A percentile compares a stretch with the other conserved stretches of the same genome.
Conservation (phyloP, 768 basidiomycete genomes). For the Pleurotus eryngii region DNA sequence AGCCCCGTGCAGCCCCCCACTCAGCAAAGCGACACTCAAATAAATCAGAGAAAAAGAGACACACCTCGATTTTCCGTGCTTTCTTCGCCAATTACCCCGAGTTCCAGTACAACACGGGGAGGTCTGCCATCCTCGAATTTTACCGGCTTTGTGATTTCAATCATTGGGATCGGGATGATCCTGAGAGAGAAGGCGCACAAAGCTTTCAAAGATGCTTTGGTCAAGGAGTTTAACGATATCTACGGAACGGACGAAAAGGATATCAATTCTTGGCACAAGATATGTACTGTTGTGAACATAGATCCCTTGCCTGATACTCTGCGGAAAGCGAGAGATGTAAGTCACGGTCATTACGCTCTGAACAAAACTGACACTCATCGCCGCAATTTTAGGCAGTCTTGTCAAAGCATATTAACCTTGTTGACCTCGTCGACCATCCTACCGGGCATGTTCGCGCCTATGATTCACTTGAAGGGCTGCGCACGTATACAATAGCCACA, state of each 20-base stretch:
- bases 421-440: slow-evolving; percentile 30
- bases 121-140: slow-evolving; percentile 10
- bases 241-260: slow-evolving; percentile 30
- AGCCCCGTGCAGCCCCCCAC: too few species aligned
- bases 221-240: slow-evolving; percentile 26
- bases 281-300: slow-evolving; percentile 25
- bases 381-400: slow-evolving; percentile 19
- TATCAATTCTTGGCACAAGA: slow-evolving; percentile 23
- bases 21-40: neutral
- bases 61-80: neutral
- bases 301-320: slow-evolving; percentile 24
- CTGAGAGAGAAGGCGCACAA: slow-evolving; percentile 14
- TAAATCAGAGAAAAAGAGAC: neutral
- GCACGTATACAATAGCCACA: slow-evolving; percentile 22
- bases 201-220: slow-evolving; percentile 25
- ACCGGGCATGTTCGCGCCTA: slow-evolving; percentile 15
- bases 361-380: too few species aligned
- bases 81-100: slow-evolving; percentile 15
- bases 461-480: slow-evolving; percentile 15
- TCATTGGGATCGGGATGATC: slow-evolving; percentile 8
- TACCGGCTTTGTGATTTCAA: slow-evolving; percentile 14
- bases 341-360: too few species aligned
- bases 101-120: slow-evolving; percentile 10
- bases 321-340: slow-evolving; percentile 22
- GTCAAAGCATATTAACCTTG: slow-evolving; percentile 33